Conservation (phyloP, 2,329 filamentous ascomycete species). For the Botrytis pseudocinerea region DNA sequence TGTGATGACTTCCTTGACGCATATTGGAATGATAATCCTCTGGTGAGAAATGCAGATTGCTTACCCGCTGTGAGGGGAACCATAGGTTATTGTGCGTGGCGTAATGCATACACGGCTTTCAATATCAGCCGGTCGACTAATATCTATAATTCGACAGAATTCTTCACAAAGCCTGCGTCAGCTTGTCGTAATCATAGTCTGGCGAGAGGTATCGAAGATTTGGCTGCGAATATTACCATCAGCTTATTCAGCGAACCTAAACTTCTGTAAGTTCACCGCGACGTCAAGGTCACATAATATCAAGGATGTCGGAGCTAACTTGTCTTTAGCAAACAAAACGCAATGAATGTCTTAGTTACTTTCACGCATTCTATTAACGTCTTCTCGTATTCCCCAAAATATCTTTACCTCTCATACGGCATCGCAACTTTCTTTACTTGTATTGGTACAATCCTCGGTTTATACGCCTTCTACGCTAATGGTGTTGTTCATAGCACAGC, state of each 20-base stretch:
- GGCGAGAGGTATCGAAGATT: background rate
- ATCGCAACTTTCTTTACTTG: background rate
- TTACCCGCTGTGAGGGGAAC: background rate
- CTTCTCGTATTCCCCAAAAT: background rate
- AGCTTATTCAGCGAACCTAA: background rate
- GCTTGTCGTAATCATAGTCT: background rate
- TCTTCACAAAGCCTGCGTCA: background rate
- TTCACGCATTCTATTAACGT: background rate
- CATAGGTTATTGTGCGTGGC: background rate
- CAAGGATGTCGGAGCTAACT: background rate
- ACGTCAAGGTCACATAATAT: background rate
- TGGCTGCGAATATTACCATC: background rate
- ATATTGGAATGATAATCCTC: background rate
- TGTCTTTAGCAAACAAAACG: background rate
- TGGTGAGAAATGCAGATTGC: background rate
- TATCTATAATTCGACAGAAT: background rate
- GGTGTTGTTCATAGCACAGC: background rate
- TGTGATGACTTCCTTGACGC: background rate
- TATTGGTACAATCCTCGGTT: background rate
- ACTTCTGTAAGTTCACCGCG: background rate
- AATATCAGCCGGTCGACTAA: background rate
- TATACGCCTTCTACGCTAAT: background rate
- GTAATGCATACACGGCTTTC: background rate
- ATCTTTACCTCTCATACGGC: background rate
- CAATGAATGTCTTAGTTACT: background rate